phyloP scores from a whole-genome alignment of 129 eudicot genomes.

The Lonicera japonica region DNA sequence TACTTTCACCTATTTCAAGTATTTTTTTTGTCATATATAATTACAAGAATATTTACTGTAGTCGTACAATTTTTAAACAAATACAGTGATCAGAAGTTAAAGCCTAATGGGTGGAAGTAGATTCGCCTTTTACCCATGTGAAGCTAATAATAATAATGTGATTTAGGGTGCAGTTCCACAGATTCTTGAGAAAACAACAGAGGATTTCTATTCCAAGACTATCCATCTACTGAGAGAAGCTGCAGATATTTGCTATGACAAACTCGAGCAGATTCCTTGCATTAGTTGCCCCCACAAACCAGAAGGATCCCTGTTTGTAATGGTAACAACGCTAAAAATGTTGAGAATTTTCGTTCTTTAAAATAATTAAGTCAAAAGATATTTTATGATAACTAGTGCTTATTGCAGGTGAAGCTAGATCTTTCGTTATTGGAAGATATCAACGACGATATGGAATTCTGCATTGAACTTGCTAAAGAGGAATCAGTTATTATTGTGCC shows the following conservation, averaged over 20 bases:
- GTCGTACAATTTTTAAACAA: no score
- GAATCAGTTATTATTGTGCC: slow-evolving; percentile 35
- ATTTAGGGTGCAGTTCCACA: slow-evolving; percentile 36
- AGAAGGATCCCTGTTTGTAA: slow-evolving; percentile 39
- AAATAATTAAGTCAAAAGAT: no score
- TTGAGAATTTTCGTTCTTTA: neutral
- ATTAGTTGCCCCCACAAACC: slow-evolving; percentile 33
- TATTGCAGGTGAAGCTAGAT: slow-evolving; percentile 26
- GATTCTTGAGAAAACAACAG: slow-evolving; percentile 27
- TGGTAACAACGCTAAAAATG: slow-evolving; percentile 17
- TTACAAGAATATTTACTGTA: no score
- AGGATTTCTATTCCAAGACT: slow-evolving; percentile 14
- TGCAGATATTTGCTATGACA: slow-evolving; percentile 23
- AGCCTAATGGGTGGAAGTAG: no score
- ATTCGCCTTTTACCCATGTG: no score
- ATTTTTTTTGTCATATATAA: no score
- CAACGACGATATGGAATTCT: slow-evolving; percentile 35
- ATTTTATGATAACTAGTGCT: neutral
- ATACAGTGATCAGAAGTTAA: no score
- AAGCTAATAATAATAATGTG: neutral
- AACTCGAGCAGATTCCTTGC: slow-evolving; percentile 22
- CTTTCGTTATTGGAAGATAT: slow-evolving; percentile 19
- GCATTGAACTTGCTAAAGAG: slow-evolving; percentile 25
- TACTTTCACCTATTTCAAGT: no score
- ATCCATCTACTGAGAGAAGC: slow-evolving; percentile 21